Evolutionary conservation across 1,139 yeast species (phyloP).

Genomic region (Pichia inconspicua): DNA sequence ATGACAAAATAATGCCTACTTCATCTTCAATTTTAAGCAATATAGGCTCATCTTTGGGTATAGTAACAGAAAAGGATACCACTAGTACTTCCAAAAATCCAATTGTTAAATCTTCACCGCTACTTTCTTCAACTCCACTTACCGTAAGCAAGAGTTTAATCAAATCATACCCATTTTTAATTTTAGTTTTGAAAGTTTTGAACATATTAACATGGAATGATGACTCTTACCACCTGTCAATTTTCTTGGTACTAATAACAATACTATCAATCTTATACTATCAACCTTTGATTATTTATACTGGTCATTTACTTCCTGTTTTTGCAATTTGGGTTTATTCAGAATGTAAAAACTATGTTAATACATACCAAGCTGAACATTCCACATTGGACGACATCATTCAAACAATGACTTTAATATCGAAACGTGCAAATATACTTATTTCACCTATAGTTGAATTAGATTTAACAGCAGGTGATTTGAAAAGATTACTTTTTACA

Average conservation of each 20-base stretch:
- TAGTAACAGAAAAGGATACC: neutral
- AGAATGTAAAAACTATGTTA: slow-evolving; percentile 42
- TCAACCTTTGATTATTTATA: slow-evolving; percentile 62
- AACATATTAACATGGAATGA: slow-evolving; percentile 87
- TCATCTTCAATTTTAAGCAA: slow-evolving; percentile 2
- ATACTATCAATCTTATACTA: slow-evolving; percentile 62
- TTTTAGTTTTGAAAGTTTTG: slow-evolving; percentile 59
- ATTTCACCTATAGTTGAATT: slow-evolving; percentile 69
- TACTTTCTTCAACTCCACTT: slow-evolving; percentile 80
- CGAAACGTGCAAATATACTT: slow-evolving; percentile 68
- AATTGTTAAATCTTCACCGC: slow-evolving; percentile 45
- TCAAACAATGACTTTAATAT: slow-evolving; percentile 68
- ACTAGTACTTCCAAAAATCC: neutral
- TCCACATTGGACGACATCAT: slow-evolving; percentile 88
- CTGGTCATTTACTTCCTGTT: slow-evolving; percentile 74
- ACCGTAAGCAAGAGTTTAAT: slow-evolving; percentile 78
- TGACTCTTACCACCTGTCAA: slow-evolving; percentile 62
- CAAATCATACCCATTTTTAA: slow-evolving; percentile 74
- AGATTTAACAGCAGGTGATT: slow-evolving; percentile 66
- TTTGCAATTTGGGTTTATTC: slow-evolving; percentile 62
- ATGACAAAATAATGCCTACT: neutral
- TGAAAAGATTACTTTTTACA: slow-evolving; percentile 72
- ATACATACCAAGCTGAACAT: slow-evolving; percentile 48
- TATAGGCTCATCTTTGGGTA: slow-evolving; percentile 8
- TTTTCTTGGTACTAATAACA: slow-evolving; percentile 43